Evolutionary conservation across 148 eudicot species (phyloP), one percentile per base, ranked within the genome.

Genomic region (Simmondsia chinensis): DNA sequence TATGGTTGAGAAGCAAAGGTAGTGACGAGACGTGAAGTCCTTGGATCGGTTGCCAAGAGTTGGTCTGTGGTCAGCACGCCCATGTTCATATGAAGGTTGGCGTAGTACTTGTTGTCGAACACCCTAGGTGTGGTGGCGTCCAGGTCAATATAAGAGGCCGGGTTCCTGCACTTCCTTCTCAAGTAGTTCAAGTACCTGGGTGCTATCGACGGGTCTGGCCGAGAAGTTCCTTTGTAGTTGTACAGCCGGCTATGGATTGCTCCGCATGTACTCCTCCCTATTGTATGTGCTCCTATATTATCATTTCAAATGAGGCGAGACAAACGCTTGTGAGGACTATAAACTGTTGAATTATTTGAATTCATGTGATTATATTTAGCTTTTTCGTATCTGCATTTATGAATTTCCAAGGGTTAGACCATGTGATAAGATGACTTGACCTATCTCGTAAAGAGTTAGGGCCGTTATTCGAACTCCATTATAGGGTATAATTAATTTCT

Each of bases 1-100:
- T 14, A 12, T 0, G 63, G 31, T 4, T 77, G 65, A 1, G 61
- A 45, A 3, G 83, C 75, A 30, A 88, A 38, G 1, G 77, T 67
- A 4, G 39, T 21, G 3, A 78, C 76, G 1, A 80, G 27, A n/a
- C 55, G 29, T 2, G 35, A 29, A 6, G 94, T 83, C 47, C 96
- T 68, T 2, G 74, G 71, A 46, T 88, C 94, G 0, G 54, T 50
- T 50, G 68, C 61, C 37, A 88, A 57, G 46, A 55, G 5, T 43
- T 88, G 94, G 32, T 88, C 96, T 0, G 94, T 74, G 39, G 66
- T 63, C 3, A 80, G 43, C 0, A 83, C 62, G 1, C 89, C 96
- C 83, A 70, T 74, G 32, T 66, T 59, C 20, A 61, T 74, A 55
- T 69, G 50, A 7, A 88, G 71, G 43, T 77, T 88, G 18, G 39